phyloP scores from a whole-genome alignment of 2,329 filamentous ascomycete species.

The Nothophaeocryptopus gaeumannii region DNA sequence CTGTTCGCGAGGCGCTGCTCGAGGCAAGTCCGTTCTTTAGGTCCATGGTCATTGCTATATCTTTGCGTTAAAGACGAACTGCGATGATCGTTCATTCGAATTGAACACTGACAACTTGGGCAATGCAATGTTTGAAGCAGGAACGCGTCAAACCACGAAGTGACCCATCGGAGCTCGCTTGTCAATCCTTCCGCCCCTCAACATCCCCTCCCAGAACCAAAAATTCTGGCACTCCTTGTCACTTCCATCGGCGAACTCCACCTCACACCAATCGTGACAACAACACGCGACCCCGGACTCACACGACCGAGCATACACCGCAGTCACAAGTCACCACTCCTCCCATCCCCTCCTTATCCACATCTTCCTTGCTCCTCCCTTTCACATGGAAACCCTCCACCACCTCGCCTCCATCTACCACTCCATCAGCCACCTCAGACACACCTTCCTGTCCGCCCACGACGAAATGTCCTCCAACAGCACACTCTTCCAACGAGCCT shows the following conservation, averaged over 20 bases:
- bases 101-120: too few species aligned
- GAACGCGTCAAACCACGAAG: too few species aligned
- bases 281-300: not conserved
- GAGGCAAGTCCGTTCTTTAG: too few species aligned
- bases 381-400: conserved; percentile 27
- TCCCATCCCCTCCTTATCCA: not conserved
- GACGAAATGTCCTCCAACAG: conserved; percentile 30
- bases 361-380: not conserved
- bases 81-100: too few species aligned
- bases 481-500: conserved; percentile 42
- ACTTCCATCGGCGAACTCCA: conserved; percentile 9
- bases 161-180: too few species aligned
- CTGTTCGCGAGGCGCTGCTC: too few species aligned
- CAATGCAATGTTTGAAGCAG: too few species aligned
- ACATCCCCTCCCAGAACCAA: not conserved
- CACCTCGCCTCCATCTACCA: conserved; percentile 35
- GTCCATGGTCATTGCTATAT: too few species aligned
- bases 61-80: too few species aligned
- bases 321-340: not conserved
- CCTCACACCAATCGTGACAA: not conserved
- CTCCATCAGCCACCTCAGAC: conserved; percentile 30
- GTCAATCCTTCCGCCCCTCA: not conserved
- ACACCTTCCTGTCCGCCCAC: conserved; percentile 32
- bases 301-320: not conserved
- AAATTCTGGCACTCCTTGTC: not conserved